A percentile compares a stretch with the other conserved stretches of the same genome.
Conservation (phyloP, 768 basidiomycete genomes). For the Pholiota conissans region DNA sequence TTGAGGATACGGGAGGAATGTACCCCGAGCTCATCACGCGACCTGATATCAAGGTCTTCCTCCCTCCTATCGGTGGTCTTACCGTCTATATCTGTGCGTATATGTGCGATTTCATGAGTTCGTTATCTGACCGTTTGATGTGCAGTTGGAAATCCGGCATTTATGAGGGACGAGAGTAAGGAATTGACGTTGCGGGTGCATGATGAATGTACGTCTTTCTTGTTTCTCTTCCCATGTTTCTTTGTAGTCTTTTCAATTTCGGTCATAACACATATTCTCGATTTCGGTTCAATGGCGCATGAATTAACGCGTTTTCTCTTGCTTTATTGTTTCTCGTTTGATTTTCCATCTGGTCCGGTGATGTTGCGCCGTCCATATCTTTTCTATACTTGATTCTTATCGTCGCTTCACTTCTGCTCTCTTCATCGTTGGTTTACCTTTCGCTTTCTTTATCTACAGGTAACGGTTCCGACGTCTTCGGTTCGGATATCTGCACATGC, state of each 20-base stretch:
- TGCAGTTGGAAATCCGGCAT: conserved; percentile 81
- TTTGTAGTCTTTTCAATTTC: not conserved
- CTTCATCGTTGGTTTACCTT: not conserved
- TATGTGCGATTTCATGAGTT: not conserved
- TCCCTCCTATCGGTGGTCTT: conserved; percentile 89
- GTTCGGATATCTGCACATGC: not conserved
- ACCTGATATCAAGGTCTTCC: conserved; percentile 92
- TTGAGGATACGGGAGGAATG: conserved; percentile 96
- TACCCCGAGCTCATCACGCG: conserved; percentile 95
- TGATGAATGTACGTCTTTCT: conserved; percentile 72
- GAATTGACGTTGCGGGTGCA: conserved; percentile 88
- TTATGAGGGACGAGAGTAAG: conserved; percentile 71
- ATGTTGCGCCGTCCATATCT: not conserved
- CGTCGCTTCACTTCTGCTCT: not conserved
- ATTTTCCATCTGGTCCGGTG: too few species aligned
- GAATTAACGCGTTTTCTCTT: too few species aligned
- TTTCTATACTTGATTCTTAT: not conserved
- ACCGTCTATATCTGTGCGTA: conserved; percentile 88
- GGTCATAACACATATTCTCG: too few species aligned
- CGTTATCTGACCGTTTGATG: not conserved
- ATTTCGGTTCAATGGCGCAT: too few species aligned
- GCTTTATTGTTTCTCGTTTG: too few species aligned
- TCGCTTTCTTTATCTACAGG: not conserved
- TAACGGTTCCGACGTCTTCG: not conserved
- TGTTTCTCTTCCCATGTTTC: not conserved